phyloP scores from a whole-genome alignment of 257 asterid species.

The Solanum okadae region DNA sequence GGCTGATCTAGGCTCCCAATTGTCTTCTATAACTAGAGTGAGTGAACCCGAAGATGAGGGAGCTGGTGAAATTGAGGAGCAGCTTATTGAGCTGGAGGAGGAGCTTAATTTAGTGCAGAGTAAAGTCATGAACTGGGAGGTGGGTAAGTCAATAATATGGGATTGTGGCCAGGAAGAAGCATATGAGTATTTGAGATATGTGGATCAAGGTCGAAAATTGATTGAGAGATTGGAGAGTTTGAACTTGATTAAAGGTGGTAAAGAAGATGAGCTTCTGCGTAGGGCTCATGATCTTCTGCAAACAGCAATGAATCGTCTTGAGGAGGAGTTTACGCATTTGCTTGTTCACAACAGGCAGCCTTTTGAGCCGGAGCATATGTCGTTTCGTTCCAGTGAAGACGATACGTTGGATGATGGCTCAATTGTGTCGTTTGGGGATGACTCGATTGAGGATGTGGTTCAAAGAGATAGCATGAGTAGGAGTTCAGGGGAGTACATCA shows the following conservation, averaged over 20 bases:
- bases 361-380: constrained; percentile 79
- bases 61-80: constrained; percentile 9
- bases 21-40: constrained; percentile 30
- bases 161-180: constrained; percentile 73
- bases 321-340: constrained; percentile 80
- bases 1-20: constrained; percentile 63
- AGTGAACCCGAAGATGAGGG: constrained; percentile 20
- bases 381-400: constrained; percentile 82
- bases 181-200: constrained; percentile 54
- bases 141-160: constrained; percentile 61
- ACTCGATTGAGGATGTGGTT: constrained; percentile 53
- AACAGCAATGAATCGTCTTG: constrained; percentile 80
- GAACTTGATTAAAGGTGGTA: constrained; percentile 14
- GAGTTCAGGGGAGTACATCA: constrained; percentile 48
- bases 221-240: constrained; percentile 45
- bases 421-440: constrained; percentile 70
- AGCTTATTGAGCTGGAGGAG: constrained; percentile 38
- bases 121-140: constrained; percentile 71
- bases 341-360: constrained; percentile 72
- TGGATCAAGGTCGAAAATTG: constrained; percentile 55
- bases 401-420: constrained; percentile 59
- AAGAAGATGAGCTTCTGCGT: constrained; percentile 29
- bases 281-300: constrained; percentile 68
- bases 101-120: constrained; percentile 46
- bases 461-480: constrained; percentile 68